Base-by-base conservation (phyloP, 495 filamentous ascomycete genomes). In the Daldinia caldariorum region DNA sequence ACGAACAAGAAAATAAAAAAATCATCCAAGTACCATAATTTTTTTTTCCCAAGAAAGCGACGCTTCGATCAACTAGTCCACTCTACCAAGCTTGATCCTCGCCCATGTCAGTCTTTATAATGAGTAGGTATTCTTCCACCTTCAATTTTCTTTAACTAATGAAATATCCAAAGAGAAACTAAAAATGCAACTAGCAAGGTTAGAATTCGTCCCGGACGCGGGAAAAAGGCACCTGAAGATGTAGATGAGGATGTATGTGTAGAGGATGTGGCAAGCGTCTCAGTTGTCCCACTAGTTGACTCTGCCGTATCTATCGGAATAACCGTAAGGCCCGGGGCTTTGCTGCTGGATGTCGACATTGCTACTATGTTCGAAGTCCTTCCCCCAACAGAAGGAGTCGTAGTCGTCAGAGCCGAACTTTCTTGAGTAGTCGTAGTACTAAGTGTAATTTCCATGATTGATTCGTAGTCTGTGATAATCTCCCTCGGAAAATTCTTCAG, bases 401-500 rank as follows among this genome's bases (percentile, higher is more conserved):
- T 62, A 10, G 18, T 8, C 8, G 45, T 49, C 16, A 37, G 35
- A 7, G 55, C n/a, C 35, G 31, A 26, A 41, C 47, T 55, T 22
- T 62, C 39, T 18, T 34, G 10, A 1, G 54, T 45, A 10, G 57
- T 10, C 34, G 34, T 54, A 6, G 61, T 43, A 7, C 39, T 10
- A 12, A 63, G 6, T 8, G 53, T 51, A 35, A 72, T 64, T 2
- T 62, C 68, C 74, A 76, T 74, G 37, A 76, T 71, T 9, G 47
- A 39, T 14, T 45, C 45, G 14, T 74, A 76, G 14, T 58, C 12
- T 7, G 67, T 61, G 6, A 54, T 59, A 4, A 76, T 43, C 1
- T 58, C 62, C 22, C 29, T 12, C 6, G 74, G 74, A 9, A 76
- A 39, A 26, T 47, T 10, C 6, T 59, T 54, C 2, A 76, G 32